A percentile compares a stretch with the other conserved stretches of the same genome.
These are phyloP conservation scores for Plectosphaerella plurivora DNA, from an alignment of 2,329 filamentous ascomycete species.

Conservation along the genomic window DNA sequence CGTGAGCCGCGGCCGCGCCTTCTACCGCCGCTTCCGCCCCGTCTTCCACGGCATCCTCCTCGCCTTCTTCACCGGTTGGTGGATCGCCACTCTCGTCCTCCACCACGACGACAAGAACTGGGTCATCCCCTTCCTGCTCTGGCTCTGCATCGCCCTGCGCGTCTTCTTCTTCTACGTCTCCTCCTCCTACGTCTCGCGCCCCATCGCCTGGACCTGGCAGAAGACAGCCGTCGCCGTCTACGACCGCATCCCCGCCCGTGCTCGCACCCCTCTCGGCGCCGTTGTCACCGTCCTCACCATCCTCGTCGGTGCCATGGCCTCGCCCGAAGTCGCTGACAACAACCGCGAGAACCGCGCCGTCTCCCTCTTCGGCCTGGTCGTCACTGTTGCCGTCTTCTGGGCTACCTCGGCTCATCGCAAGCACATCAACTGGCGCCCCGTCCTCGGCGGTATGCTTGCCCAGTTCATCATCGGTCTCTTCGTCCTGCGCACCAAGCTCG, in stretches of 20 bases:
- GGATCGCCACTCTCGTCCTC: constrained; percentile 69
- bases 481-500: constrained; percentile 73
- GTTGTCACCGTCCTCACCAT: constrained; percentile 64
- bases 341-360: constrained; percentile 75
- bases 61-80: constrained; percentile 56
- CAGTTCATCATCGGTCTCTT: constrained; percentile 89
- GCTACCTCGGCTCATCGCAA: constrained; percentile 66
- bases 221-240: constrained; percentile 57
- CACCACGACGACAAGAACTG: constrained; percentile 72
- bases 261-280: constrained; percentile 60
- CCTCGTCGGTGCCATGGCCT: constrained; percentile 72
- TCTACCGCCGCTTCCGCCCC: constrained; percentile 41
- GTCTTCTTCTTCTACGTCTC: constrained; percentile 71
- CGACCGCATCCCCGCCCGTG: constrained; percentile 59
- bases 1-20: constrained; percentile 19
- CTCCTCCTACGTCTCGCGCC: constrained; percentile 59
- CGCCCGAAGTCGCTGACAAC: constrained; percentile 68
- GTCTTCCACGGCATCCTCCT: constrained; percentile 42
- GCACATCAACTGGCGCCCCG: constrained; percentile 66
- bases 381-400: constrained; percentile 67
- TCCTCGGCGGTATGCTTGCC: constrained; percentile 82
- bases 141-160: constrained; percentile 68
- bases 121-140: constrained; percentile 80
- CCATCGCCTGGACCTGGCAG: constrained; percentile 64
- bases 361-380: constrained; percentile 70